Base-by-base conservation (phyloP, 2,329 filamentous ascomycete species). In the Colletotrichum agaves region DNA sequence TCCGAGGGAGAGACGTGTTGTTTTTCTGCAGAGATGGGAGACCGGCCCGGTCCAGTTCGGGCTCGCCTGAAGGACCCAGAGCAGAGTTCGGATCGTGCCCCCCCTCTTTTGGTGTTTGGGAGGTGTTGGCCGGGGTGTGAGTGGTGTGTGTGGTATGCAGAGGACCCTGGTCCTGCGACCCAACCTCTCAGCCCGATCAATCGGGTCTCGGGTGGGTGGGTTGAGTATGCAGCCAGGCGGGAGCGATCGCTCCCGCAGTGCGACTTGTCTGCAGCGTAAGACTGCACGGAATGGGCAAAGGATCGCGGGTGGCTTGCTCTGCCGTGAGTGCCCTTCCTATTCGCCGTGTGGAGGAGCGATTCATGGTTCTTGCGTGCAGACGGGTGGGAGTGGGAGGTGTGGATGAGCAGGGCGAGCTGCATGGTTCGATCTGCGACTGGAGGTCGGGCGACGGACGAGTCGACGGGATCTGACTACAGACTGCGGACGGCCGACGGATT, bases 1-100 rank as follows among this genome's bases (percentile, higher is more conserved):
- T 46, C 65, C 65, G 61, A 47, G 15, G 35, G 15, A 46, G 52
- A 19, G 8, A 64, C 39, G 35, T 33, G 55, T 55, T 60, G 53
- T 64, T 61, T 67, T 27, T 56, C 31, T 52, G 17, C 35, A 58
- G n/a, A 53, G 17, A n/a, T 52, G 31, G 31, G 44, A 35, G 19
- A n/a, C 6, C 27, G 27, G 27, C 27, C 27, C 52, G 31, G 53
- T n/a, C 39, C 31, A 53, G 47, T 47, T 47, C 39, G 39, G 64
- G 61, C 64, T 52, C 49, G n/a, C 46, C 39, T 47, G 53, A 12
- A 27, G 23, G 31, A 61, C 46, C 33, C 61, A 64, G 61, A 58
- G 61, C 61, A 64, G 61, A 59, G 61, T 60, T 67, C 64, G 52
- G 61, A 64, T 60, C 46, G 33, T 53, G 61, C 47, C 53, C 27